Evolutionary conservation across 148 eudicot genomes (phyloP), one percentile per base, ranked within the genome.

Genomic region (Silene conica): DNA sequence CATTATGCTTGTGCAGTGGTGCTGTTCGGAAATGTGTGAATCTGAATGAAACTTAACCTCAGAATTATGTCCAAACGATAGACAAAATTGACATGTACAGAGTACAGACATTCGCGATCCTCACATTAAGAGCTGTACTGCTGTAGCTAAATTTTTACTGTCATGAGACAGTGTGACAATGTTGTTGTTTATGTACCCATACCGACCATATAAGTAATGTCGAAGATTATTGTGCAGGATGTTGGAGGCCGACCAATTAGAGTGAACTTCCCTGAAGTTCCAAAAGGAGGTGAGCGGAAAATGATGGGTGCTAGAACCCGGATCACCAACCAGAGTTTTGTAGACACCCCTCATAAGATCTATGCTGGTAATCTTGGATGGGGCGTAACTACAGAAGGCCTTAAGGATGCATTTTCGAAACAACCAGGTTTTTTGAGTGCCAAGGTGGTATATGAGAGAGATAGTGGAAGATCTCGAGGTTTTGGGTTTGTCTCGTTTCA

Each of bases 191-290:
- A 38, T 38, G 43, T 38, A 38, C 8, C 7, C 8, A 6, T 38
- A 38, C 43, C 8, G 43, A 38, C 1, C 43, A 38, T 38, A 9
- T 38, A 38, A 38, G 63, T 73, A 48, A 67, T 34, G n/a, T 22
- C 7, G 67, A 77, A 26, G 67, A 23, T 63, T n/a, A 1, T 31
- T 67, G 46, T 73, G 80, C 87, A 94, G 98, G 91, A 84, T 87
- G 74, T 94, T 25, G 98, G 93, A 72, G 97, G 95, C 4, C 85
- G 97, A 54, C 83, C 96, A 9, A 87, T 90, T 73, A 91, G 83
- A 85, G 98, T 94, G 67, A 94, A 91, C 87, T 88, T 94, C 71
- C 98, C 98, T 4, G 96, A 94, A 82, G 97, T 94, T 63, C 98
- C 98, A 74, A 86, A 82, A 72, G 98, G 97, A 15, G 96, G 96